A percentile compares a stretch with the other conserved stretches of the same genome.
Evolutionary conservation across 768 basidiomycete genomes (phyloP).

Genomic region (Trametes elegans): DNA sequence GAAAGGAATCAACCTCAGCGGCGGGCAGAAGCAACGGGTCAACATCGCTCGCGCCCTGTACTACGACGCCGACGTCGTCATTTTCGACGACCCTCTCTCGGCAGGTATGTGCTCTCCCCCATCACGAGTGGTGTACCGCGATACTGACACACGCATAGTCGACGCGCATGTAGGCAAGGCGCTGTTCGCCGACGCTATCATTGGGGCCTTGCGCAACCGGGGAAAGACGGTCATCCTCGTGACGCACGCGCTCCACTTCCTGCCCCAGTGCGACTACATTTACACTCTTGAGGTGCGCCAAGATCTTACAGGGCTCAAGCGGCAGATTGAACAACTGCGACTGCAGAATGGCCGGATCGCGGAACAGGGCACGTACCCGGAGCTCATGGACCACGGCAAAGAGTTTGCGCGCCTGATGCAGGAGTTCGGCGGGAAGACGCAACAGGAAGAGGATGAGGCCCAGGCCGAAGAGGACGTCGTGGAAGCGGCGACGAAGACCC

Average conservation of each 20-base stretch:
- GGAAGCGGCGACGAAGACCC: constrained; percentile 8
- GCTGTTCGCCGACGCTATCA: constrained; percentile 65
- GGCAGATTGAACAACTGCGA: background rate
- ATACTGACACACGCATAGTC: constrained; percentile 39
- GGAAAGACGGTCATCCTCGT: constrained; percentile 56
- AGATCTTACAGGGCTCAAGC: too few relatives aligned
- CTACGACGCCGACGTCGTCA: constrained; percentile 56
- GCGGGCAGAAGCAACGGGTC: constrained; percentile 66
- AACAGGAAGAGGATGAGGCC: constrained; percentile 34
- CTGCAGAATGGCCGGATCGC: constrained; percentile 38
- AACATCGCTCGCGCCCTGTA: constrained; percentile 74
- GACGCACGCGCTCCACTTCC: constrained; percentile 55
- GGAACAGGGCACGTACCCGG: constrained; percentile 50
- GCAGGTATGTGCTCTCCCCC: constrained; percentile 41
- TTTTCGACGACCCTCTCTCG: constrained; percentile 65
- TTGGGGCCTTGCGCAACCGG: constrained; percentile 40
- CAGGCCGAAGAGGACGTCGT: constrained; percentile 30
- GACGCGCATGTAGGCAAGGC: constrained; percentile 75
- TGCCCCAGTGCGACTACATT: constrained; percentile 50
- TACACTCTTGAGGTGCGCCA: constrained; percentile 43
- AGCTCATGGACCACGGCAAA: constrained; percentile 48
- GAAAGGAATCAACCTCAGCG: constrained; percentile 65
- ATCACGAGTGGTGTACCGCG: background rate
- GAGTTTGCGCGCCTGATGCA: constrained; percentile 55
- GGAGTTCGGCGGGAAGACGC: constrained; percentile 58